Base-by-base conservation (phyloP, 225 moss, liverwort and hornwort species). In the Lunularia cruciata region DNA sequence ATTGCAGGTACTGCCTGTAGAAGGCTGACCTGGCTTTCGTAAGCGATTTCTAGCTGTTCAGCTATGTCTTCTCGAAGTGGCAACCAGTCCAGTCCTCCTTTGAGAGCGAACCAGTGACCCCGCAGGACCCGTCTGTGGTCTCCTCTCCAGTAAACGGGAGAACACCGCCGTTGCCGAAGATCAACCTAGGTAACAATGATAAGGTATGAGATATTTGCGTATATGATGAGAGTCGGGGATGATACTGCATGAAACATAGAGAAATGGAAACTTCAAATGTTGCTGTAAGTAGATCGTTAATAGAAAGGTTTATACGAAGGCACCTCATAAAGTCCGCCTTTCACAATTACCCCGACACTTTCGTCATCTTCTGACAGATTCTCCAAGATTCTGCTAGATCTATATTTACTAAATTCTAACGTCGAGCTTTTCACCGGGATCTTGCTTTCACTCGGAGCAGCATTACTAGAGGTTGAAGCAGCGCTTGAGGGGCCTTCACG, bases 91-190 rank as follows among this genome's bases (percentile, higher is more conserved):
- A 93, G 90, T 49, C 95, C 98, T 69, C 89, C 90, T 73, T 91
- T 98, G 46, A 91, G 86, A 61, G 77, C 98, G 86, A 89, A 98
- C 98, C 98, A 98, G 75, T 98, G 93, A 8, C 98, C 98, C 60
- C 98, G 90, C 60, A 98, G 70, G 32, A 93, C 98, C 57, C 98
- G 85, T 68, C 93, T 87, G 63, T 93, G 90, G 67, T 98, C 98
- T 42, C 98, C 93, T 80, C 91, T 87, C 98, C 98, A 98, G 63
- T 98, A 98, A 51, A 98, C 93, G 78, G 98, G 98, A 68, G 89
- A 86, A 72, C 93, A 93, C 60, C 93, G 87, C 67, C 98, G 86
- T 66, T 78, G 83, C 81, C 79, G 73, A 60, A 98, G 91, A 82
- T 98, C 89, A 47, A 98, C 98, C 98, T 98, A 67, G 4, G 37